A percentile compares a stretch with the other conserved stretches of the same genome.
phyloP scores from a whole-genome alignment of 768 basidiomycete genomes.

The Lyophyllum shimeji region DNA sequence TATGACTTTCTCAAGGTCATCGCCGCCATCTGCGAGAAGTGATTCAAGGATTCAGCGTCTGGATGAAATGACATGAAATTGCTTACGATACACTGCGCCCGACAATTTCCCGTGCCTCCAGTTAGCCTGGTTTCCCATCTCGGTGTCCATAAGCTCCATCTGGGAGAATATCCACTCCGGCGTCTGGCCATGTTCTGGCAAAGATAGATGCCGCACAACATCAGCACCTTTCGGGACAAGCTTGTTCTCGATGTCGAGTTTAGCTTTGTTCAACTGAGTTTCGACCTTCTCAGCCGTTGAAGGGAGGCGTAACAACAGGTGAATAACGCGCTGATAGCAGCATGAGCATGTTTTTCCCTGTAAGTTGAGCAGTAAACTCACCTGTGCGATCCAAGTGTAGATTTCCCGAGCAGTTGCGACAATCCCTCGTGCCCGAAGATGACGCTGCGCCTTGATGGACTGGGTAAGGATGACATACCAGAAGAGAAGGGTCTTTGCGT shows the following conservation, averaged over 20 bases:
- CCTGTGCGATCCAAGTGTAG: slow-evolving; percentile 53
- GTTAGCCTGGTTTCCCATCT: slow-evolving; percentile 42
- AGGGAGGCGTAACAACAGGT: slow-evolving; percentile 62
- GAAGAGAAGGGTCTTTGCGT: slow-evolving; percentile 56
- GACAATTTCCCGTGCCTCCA: slow-evolving; percentile 78
- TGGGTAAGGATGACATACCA: slow-evolving; percentile 57
- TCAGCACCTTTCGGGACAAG: slow-evolving; percentile 64
- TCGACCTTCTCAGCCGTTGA: slow-evolving; percentile 58
- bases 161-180: slow-evolving; percentile 74
- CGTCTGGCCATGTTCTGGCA: slow-evolving; percentile 65
- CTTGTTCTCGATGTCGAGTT: slow-evolving; percentile 61
- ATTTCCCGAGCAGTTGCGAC: slow-evolving; percentile 46
- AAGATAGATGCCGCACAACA: slow-evolving; percentile 61
- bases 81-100: slow-evolving; percentile 84
- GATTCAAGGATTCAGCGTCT: neutral
- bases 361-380: slow-evolving; percentile 25
- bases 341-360: neutral
- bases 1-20: slow-evolving; percentile 76
- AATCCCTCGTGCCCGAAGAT: slow-evolving; percentile 64
- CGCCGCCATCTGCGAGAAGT: slow-evolving; percentile 65
- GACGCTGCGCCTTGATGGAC: slow-evolving; percentile 53
- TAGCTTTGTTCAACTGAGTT: slow-evolving; percentile 62
- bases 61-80: neutral
- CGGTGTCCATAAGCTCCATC: slow-evolving; percentile 78
- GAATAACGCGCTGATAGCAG: slow-evolving; percentile 47